Percentiles rank a stretch among this genome's conserved stretches.
These are phyloP conservation scores for Syzygium malaccense DNA, from an alignment of 441 rosid species.

Conservation along the genomic window DNA sequence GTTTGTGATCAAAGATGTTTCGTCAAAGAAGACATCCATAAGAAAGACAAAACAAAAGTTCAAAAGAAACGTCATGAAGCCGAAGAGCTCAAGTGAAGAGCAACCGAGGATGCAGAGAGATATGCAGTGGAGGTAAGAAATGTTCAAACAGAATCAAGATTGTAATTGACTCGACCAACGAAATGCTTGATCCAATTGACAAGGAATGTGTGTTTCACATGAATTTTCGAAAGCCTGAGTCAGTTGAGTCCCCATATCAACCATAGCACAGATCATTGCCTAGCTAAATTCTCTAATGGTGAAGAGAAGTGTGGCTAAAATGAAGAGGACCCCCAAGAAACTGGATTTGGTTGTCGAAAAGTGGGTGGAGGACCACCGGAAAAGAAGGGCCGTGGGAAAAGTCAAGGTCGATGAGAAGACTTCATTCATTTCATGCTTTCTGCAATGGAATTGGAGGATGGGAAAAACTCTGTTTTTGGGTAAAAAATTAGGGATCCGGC, in stretches of 20 bases:
- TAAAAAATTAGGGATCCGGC: neutral
- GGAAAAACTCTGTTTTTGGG: neutral
- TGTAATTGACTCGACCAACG: neutral
- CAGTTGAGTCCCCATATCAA: neutral
- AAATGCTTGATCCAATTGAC: neutral
- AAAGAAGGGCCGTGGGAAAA: slow-evolving; percentile 1
- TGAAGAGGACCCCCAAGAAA: slow-evolving; percentile 20
- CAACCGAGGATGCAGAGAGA: neutral
- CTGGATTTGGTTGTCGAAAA: slow-evolving; percentile 15
- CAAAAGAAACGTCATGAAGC: neutral
- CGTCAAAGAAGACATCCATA: neutral
- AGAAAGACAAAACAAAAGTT: neutral
- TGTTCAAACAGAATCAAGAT: neutral
- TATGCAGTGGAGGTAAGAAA: neutral
- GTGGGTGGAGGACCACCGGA: slow-evolving; percentile 15
- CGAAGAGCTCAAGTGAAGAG: neutral
- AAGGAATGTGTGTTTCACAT: neutral
- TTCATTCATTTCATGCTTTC: slow-evolving; percentile 23
- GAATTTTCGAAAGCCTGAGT: neutral
- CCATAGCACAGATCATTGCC: neutral
- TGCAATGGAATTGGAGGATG: slow-evolving; percentile 4
- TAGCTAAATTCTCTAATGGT: neutral
- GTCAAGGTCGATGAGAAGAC: slow-evolving; percentile 12
- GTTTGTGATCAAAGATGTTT: neutral
- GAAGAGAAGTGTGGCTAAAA: slow-evolving; percentile 6